These are phyloP conservation scores for Golubevia sp. DNA, from an alignment of 1,284 basidiomycete genomes.

Conservation along the genomic window DNA sequence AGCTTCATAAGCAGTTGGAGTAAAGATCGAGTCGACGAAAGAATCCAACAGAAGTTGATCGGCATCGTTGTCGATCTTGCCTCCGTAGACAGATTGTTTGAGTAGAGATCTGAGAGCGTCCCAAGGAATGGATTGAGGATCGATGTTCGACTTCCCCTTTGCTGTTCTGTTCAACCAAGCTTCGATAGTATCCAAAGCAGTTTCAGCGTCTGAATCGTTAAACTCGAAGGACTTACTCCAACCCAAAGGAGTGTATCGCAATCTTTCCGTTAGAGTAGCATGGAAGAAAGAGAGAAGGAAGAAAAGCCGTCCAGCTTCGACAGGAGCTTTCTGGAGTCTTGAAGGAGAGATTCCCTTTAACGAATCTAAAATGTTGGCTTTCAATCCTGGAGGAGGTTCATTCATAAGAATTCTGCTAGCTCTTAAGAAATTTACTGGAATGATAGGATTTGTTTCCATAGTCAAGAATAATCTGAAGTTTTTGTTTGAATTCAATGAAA, in stretches of 20 bases:
- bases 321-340: slow-evolving; percentile 42
- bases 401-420: slow-evolving; percentile 55
- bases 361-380: slow-evolving; percentile 51
- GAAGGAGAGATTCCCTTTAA: slow-evolving; percentile 33
- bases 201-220: slow-evolving; percentile 54
- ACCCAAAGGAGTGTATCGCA: slow-evolving; percentile 54
- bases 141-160: slow-evolving; percentile 41
- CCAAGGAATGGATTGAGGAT: slow-evolving; percentile 53
- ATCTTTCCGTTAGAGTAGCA: slow-evolving; percentile 47
- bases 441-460: slow-evolving; percentile 52
- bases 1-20: slow-evolving; percentile 46
- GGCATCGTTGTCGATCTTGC: slow-evolving; percentile 51
- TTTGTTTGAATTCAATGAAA: slow-evolving; percentile 40
- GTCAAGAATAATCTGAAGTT: slow-evolving; percentile 56
- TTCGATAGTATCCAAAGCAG: slow-evolving; percentile 53
- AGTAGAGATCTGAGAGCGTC: slow-evolving; percentile 49
- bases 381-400: slow-evolving; percentile 57
- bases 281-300: slow-evolving; percentile 57
- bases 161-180: slow-evolving; percentile 45
- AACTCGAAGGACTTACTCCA: slow-evolving; percentile 58
- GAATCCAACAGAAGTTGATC: slow-evolving; percentile 55
- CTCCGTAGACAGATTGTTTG: slow-evolving; percentile 53
- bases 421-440: slow-evolving; percentile 53
- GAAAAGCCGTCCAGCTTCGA: slow-evolving; percentile 47
- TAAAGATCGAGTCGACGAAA: slow-evolving; percentile 54